Evolutionary conservation across 257 asterid genomes (phyloP), one percentile per base, ranked within the genome.

Genomic region (Lycium ferocissimum): DNA sequence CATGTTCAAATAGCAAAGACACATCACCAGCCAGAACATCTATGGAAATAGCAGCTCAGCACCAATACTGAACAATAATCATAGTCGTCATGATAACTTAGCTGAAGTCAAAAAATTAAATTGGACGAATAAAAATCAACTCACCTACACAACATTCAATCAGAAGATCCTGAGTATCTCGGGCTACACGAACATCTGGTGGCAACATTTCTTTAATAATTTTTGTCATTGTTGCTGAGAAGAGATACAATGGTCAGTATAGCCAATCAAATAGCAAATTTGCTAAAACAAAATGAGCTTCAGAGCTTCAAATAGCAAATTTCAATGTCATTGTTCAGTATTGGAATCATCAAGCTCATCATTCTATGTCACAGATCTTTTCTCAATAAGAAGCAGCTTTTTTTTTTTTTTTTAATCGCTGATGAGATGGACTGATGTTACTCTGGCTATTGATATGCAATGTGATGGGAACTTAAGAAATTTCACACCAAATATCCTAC

Each of bases 101-200:
- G 61, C 65, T 7, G 49, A 78, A 14, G 15, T 14, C 38, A 14
- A 37, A 14, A 13, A 13, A 82, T 13, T 20, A 7, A 83, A 37
- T 40, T 0, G 12, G 33, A 4, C 2, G 53, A 53, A 78, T 78
- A 53, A 53, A 78, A 8, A 78, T 78, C 81, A 67, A 85, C 91
- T 81, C 82, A 95, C 98, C 98, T 89, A 96, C 98, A 84, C 99
- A 96, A 80, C 99, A 96, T 88, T 96, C 98, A 63, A 96, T 96
- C 88, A 96, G 78, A 87, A 96, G 99, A 92, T 96, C 99, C 86
- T 96, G 99, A 58, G 98, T 88, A 88, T 96, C 99, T 90, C 99
- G 89, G 33, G 99, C 99, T 67, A 96, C 98, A 78, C 99, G 99
- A 70, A 96, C 99, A 91, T 96, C 99, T 54, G 98, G 97, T 47